Evolutionary conservation across 2,329 filamentous ascomycete genomes (phyloP).

Genomic region (Fusarium aywerte): DNA sequence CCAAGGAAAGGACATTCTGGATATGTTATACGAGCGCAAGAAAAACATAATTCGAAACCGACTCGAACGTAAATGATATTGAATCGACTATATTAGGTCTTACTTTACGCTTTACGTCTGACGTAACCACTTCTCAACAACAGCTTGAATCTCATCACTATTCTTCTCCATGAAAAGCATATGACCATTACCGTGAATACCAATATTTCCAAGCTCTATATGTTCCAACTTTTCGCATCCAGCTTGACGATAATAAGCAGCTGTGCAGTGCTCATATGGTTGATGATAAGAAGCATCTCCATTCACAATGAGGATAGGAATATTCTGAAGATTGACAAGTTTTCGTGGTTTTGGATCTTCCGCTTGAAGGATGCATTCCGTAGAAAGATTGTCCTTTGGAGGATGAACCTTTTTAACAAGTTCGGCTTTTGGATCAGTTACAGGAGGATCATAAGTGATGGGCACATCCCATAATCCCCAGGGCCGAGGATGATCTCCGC

Average conservation of each 20-base stretch:
- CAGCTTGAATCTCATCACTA: slow-evolving; percentile 32
- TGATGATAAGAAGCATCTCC: slow-evolving; percentile 36
- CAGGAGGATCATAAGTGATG: slow-evolving; percentile 58
- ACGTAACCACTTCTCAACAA: slow-evolving; percentile 32
- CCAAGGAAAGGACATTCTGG: no score
- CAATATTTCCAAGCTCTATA: slow-evolving; percentile 34
- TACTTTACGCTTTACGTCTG: no score
- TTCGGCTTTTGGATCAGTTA: slow-evolving; percentile 22
- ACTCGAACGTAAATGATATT: no score
- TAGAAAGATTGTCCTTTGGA: slow-evolving; percentile 8
- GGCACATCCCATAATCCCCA: slow-evolving; percentile 63
- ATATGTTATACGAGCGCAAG: no score
- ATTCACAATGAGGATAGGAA: slow-evolving; percentile 38
- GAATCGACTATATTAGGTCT: no score
- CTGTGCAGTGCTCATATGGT: slow-evolving; percentile 40
- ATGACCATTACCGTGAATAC: slow-evolving; percentile 40
- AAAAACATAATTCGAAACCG: no score
- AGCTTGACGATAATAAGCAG: slow-evolving; percentile 36
- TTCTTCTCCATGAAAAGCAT: slow-evolving; percentile 46
- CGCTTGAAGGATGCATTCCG: slow-evolving; percentile 34
- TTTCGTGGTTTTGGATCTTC: slow-evolving; percentile 20
- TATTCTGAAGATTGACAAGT: slow-evolving; percentile 51
- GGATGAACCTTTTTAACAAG: slow-evolving; percentile 26
- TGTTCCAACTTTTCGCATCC: slow-evolving; percentile 36
- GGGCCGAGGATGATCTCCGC: slow-evolving; percentile 47